Evolutionary conservation across 2,329 filamentous ascomycete species (phyloP).

Genomic region (Epichloe brachyelytri): DNA sequence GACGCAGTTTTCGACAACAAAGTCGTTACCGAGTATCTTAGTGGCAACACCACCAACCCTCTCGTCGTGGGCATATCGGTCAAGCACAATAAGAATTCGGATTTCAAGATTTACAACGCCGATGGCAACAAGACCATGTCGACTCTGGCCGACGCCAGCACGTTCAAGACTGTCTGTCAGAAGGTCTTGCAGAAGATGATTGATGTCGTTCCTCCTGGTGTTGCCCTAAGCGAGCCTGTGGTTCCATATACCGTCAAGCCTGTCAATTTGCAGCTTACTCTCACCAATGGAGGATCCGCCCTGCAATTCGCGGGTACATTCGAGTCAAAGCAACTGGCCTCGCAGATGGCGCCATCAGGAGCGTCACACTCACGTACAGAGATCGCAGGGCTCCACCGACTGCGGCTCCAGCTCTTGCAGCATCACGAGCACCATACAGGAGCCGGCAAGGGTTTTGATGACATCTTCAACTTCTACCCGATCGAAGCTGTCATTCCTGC

Average conservation of each 20-base stretch:
- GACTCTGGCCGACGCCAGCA: conserved; percentile 28
- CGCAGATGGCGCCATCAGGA: conserved; percentile 27
- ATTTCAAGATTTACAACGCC: conserved; percentile 41
- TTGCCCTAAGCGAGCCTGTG: conserved; percentile 38
- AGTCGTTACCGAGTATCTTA: conserved; percentile 43
- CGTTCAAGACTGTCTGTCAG: conserved; percentile 35
- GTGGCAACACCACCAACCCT: conserved; percentile 39
- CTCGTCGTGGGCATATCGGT: conserved; percentile 39
- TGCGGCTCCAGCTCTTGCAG: conserved; percentile 30
- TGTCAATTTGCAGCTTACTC: conserved; percentile 39
- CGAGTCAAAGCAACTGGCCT: conserved; percentile 41
- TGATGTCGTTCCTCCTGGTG: conserved; percentile 40
- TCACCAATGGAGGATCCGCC: conserved; percentile 33
- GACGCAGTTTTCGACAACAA: conserved; percentile 40
- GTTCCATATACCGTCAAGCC: conserved; percentile 47
- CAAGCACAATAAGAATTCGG: conserved; percentile 33
- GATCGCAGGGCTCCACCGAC: conserved; percentile 36
- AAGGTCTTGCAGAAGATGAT: conserved; percentile 46
- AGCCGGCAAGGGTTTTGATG: conserved; percentile 42
- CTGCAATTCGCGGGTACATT: conserved; percentile 40
- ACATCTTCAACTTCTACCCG: conserved; percentile 44
- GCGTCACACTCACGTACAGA: conserved; percentile 41
- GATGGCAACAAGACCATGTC: conserved; percentile 43
- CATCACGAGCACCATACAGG: conserved; percentile 32
- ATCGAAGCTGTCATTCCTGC: conserved; percentile 38